Base-by-base conservation (phyloP, 2,329 filamentous ascomycete genomes). In the Botrytis deweyae region DNA sequence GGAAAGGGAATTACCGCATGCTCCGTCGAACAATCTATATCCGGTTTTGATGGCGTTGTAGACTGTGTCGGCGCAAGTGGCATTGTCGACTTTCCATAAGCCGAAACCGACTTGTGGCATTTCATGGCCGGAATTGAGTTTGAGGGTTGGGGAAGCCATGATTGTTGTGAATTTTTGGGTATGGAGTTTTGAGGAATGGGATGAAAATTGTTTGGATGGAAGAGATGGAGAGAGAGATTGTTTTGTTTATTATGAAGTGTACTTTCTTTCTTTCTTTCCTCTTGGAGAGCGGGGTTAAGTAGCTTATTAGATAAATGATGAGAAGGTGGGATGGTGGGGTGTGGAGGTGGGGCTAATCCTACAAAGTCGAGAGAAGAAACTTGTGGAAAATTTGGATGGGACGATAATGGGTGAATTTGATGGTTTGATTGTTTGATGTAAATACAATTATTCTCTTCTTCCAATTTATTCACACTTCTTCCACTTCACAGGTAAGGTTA, bases 51-150 rank as follows among this genome's bases (percentile, higher is more conserved):
- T 89, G 36, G 83, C 84, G 75, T 90, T 90, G 84, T 94, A 93
- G 74, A 93, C 89, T n/a, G 87, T 87, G 75, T 91, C 88, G 62
- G 89, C 88, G 79, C 87, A 89, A 74, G 87, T 89, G 38, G 86
- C 86, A 75, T 89, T 88, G 80, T 87, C 87, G 73, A 93, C 90
- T 82, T 93, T 93, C 91, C 91, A 93, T 58, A 93, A 85, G 70
- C 88, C 89, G 79, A 90, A 90, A 77, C 89, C 89, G 68, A 90
- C 88, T 74, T 88, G 84, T 66, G 88, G 88, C 88, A 89, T 89
- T 75, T 86, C 79, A 76, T 84, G 80, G 76, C 85, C 85, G 74
- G 81, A 84, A 76, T 83, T 85, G 72, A 87, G 83, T 76, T 84
- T 86, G 77, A 86, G 78, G 33, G 81, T 84, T 67, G 82, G 79